Conservation (phyloP, 2,329 filamentous ascomycete species). For the Pleurostoma richardsiae region DNA sequence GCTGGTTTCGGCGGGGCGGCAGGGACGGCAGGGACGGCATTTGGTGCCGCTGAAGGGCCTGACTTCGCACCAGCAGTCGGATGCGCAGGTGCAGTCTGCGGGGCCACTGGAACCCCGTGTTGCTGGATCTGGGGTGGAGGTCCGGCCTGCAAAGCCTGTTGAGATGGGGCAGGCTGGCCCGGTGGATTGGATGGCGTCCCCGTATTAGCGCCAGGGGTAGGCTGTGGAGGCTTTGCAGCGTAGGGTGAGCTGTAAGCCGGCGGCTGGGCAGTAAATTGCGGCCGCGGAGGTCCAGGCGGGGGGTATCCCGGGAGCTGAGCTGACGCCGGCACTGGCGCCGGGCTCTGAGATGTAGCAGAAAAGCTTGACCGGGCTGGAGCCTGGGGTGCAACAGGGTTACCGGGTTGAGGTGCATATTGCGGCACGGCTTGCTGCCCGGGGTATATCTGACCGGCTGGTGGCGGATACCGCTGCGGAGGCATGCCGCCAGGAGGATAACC, state of each 20-base stretch:
- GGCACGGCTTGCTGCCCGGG: constrained; percentile 1
- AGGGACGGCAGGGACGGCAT: neutral
- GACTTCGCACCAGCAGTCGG: neutral
- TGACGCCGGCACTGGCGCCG: constrained; percentile 16
- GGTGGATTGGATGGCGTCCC: neutral
- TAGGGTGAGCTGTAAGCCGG: constrained; percentile 24
- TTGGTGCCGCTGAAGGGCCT: constrained; percentile 12
- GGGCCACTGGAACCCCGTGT: neutral
- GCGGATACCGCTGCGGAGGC: constrained; percentile 4
- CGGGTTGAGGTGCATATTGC: constrained; percentile 5
- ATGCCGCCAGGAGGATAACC: constrained; percentile 10
- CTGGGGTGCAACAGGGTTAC: constrained; percentile 10
- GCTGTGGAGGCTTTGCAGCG: constrained; percentile 16
- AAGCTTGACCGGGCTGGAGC: no score
- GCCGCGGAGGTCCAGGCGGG: constrained; percentile 10
- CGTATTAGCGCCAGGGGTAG: constrained; percentile 1
- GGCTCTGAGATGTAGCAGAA: neutral
- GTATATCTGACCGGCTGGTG: constrained; percentile 6
- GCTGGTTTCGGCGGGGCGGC: constrained; percentile 19
- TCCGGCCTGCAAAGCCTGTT: neutral
- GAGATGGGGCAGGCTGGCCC: neutral
- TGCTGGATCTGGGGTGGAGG: neutral
- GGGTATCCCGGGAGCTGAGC: constrained; percentile 18
- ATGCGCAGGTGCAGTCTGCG: neutral
- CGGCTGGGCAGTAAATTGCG: constrained; percentile 14